Conservation (phyloP, 1,284 basidiomycete species). For the Cryptococcus sp. region DNA sequence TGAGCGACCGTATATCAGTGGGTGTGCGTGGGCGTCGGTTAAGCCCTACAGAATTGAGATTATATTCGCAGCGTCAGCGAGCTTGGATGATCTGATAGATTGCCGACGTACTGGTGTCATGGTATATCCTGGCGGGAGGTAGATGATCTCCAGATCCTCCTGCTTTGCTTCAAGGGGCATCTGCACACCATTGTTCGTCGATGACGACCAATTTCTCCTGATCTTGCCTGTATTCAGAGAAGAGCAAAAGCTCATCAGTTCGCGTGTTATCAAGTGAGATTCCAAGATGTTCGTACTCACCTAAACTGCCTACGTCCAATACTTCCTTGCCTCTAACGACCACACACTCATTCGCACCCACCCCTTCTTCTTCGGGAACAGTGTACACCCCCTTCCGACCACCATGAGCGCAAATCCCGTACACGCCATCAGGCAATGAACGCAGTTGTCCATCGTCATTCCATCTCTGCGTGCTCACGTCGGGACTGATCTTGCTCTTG, state of each 20-base stretch:
- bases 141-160: conserved; percentile 43
- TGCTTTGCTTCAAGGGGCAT: background rate
- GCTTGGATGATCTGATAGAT: background rate
- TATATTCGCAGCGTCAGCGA: too few species aligned
- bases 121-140: conserved; percentile 39
- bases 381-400: conserved; percentile 63
- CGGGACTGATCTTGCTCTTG: conserved; percentile 20
- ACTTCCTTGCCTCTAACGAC: conserved; percentile 64
- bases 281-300: conserved; percentile 46
- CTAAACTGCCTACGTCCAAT: conserved; percentile 60
- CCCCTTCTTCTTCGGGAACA: conserved; percentile 20
- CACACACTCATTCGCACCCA: conserved; percentile 64
- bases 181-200: background rate
- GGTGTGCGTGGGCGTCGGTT: conserved; percentile 65
- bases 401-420: conserved; percentile 18
- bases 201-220: conserved; percentile 16
- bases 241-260: background rate
- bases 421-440: conserved; percentile 27
- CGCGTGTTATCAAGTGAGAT: background rate
- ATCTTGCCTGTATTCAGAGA: conserved; percentile 12
- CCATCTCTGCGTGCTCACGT: conserved; percentile 41
- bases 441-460: conserved; percentile 36
- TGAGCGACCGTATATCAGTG: conserved; percentile 53
- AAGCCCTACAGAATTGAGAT: conserved; percentile 34
- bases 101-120: conserved; percentile 42